These are phyloP conservation scores for Podaxis sp. DNA, from an alignment of 768 basidiomycete genomes.

Conservation along the genomic window DNA sequence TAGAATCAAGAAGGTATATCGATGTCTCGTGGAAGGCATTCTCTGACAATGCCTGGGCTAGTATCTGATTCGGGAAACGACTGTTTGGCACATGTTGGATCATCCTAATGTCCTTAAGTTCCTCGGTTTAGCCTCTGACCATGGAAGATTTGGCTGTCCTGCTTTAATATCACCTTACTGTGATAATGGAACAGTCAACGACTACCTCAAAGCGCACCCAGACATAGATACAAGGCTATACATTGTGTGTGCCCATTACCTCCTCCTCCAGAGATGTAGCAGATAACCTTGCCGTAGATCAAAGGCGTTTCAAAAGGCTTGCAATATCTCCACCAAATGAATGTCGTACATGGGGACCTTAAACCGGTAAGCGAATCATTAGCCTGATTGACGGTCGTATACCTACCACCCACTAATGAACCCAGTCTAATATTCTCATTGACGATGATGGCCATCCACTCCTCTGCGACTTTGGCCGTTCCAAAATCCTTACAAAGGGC, in stretches of 20 bases:
- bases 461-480: conserved; percentile 24
- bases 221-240: neutral
- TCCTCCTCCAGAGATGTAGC: neutral
- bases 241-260: neutral
- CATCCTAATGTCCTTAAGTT: conserved; percentile 22
- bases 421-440: conserved; percentile 10
- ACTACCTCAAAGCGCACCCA: neutral
- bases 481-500: conserved; percentile 13
- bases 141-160: neutral
- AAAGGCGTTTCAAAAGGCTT: conserved; percentile 19
- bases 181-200: neutral
- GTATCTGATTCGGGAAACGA: conserved; percentile 17
- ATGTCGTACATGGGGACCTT: conserved; percentile 17
- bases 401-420: neutral
- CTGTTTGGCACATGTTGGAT: conserved; percentile 19
- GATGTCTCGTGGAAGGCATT: neutral
- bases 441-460: conserved; percentile 14
- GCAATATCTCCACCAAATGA: conserved; percentile 20
- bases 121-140: conserved; percentile 14
- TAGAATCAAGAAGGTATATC: neutral
- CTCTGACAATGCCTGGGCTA: neutral
- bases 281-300: neutral
- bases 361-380: conserved; percentile 6
- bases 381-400: neutral
- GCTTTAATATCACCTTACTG: conserved; percentile 5